A percentile compares a stretch with the other conserved stretches of the same genome.
Conservation (phyloP, 345 rosid species). For the Gossypium longicalyx region DNA sequence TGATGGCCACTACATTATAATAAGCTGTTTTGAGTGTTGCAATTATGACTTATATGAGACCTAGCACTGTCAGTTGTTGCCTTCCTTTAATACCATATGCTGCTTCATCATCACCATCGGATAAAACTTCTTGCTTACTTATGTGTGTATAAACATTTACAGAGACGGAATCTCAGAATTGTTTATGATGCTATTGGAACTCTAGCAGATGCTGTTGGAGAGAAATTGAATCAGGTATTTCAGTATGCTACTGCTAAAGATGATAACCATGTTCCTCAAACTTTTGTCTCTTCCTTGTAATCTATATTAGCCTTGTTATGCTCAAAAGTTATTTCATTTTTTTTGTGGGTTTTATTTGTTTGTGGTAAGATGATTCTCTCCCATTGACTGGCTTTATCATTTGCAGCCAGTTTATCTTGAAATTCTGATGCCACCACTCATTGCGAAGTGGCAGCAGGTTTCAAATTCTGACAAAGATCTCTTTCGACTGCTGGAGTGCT, state of each 20-base stretch:
- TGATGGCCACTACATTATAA: constrained; percentile 5
- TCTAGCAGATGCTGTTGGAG: constrained; percentile 94
- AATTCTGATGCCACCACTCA: constrained; percentile 92
- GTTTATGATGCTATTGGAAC: constrained; percentile 99
- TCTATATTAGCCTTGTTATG: not conserved
- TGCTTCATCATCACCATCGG: not conserved
- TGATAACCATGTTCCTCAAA: not conserved
- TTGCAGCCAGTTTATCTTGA: constrained; percentile 77
- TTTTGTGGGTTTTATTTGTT: not conserved
- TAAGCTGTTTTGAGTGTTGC: not conserved
- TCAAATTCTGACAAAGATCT: constrained; percentile 92
- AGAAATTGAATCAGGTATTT: constrained; percentile 73
- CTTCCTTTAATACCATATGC: not conserved
- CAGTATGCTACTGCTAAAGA: constrained; percentile 4
- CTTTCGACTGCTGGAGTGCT: constrained; percentile 92
- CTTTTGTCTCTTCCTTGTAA: not conserved
- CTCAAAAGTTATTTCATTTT: not conserved
- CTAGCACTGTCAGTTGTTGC: not conserved
- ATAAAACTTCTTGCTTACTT: not conserved
- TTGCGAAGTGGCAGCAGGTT: constrained; percentile 95
- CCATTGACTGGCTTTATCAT: constrained; percentile 20
- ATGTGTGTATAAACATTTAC: constrained; percentile 10
- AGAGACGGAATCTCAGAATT: constrained; percentile 94
- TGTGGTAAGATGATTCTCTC: not conserved
- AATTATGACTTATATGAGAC: not conserved